Evolutionary conservation across 805 yeast species (phyloP).

Genomic region (Yarrowia porcina): DNA sequence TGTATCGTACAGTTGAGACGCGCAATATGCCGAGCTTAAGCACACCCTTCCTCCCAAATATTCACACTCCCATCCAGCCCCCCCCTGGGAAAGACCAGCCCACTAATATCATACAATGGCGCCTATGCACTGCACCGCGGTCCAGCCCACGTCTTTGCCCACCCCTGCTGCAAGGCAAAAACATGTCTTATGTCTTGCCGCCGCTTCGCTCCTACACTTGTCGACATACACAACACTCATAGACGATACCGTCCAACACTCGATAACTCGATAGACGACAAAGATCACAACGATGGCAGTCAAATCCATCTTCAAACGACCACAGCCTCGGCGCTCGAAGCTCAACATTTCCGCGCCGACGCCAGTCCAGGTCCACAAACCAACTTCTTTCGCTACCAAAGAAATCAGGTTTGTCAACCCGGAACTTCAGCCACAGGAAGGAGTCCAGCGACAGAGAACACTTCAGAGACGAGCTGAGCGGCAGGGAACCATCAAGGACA

Average conservation of each 20-base stretch:
- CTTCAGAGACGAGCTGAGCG: conserved; percentile 13
- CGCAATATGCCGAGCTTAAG: no score
- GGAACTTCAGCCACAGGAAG: background rate
- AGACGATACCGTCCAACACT: no score
- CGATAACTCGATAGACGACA: no score
- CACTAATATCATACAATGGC: background rate
- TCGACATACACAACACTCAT: background rate
- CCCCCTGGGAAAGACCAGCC: background rate
- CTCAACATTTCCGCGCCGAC: conserved; percentile 10
- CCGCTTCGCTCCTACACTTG: background rate
- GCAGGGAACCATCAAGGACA: conserved; percentile 6
- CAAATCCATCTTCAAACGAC: conserved; percentile 17
- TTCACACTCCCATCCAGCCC: background rate
- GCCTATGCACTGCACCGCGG: background rate
- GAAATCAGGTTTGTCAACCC: conserved; percentile 23
- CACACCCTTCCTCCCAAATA: background rate
- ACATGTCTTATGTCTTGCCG: conserved; percentile 9
- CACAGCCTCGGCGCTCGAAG: background rate
- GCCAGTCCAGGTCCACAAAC: conserved; percentile 21
- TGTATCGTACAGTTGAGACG: no score
- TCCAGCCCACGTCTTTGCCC: conserved; percentile 3
- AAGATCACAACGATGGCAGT: background rate
- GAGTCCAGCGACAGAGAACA: background rate
- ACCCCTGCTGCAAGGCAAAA: background rate
- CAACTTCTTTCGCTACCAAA: conserved; percentile 20